Evolutionary conservation across 2,329 filamentous ascomycete species (phyloP), one percentile per base, ranked within the genome.

Genomic region (Neoarthrinium moseri): DNA sequence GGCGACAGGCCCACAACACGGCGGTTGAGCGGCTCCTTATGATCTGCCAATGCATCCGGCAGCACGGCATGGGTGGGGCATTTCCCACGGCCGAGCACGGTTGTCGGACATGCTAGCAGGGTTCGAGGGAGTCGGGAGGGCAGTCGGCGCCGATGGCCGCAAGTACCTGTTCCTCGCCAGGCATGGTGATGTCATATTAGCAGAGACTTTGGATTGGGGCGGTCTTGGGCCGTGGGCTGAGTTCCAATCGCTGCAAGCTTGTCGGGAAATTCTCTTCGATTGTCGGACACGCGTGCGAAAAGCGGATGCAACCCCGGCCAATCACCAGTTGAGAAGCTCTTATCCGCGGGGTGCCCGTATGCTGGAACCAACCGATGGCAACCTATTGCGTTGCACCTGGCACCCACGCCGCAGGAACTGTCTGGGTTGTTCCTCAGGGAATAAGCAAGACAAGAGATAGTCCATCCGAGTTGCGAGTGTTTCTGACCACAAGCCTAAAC

Each of bases 271-370:
- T n/a, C n/a, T n/a, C n/a, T n/a, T n/a, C n/a, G n/a, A n/a, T 22
- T 47, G 39, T 33, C 29, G 37, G 27, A 29, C 12, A 21, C 6
- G 17, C 40, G 12, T 30, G 40, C 22, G 40, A 33, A 32, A 34
- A 12, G 18, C 13, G 22, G n/a, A 20, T n/a, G 12, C 10, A 17
- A 23, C 17, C 18, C 5, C 13, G 26, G 20, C 37, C 27, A 38
- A 43, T 43, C 11, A 22, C 30, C 34, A 38, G 13, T 23, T 35
- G 13, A 36, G 30, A 30, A 29, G 32, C 24, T 43, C 45, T 47
- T 37, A 30, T 47, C 26, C 39, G 27, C 22, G 30, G 38, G 45
- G 32, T n/a, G n/a, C n/a, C n/a, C n/a, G n/a, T n/a, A n/a, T n/a
- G n/a, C n/a, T 13, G 17, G 17, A 35, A 12, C 29, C n/a, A n/a